phyloP scores from a whole-genome alignment of 1,284 basidiomycete species.

The Earliella scabrosa region DNA sequence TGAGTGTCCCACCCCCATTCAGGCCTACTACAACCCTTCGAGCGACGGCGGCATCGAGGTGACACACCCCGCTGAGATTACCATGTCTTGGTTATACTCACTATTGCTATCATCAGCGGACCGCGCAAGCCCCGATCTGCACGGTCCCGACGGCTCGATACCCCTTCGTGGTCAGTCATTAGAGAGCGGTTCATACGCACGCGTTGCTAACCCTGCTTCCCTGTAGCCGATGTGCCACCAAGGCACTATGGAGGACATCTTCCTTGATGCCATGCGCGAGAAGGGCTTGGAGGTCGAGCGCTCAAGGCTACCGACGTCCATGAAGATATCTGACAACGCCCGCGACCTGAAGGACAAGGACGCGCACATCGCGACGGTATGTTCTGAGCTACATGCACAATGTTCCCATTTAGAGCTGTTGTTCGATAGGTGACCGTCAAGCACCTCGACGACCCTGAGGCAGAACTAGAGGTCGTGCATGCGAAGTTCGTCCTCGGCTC shows the following conservation, averaged over 20 bases:
- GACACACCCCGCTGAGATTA: neutral
- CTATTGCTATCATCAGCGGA: too few relatives aligned
- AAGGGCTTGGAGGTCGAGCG: neutral
- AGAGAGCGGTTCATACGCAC: too few relatives aligned
- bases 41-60: constrained; percentile 63
- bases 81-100: too few relatives aligned
- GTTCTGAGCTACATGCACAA: constrained; percentile 13
- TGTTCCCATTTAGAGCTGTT: neutral
- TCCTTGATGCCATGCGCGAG: constrained; percentile 60
- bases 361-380: constrained; percentile 61
- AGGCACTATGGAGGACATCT: constrained; percentile 71
- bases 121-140: too few relatives aligned
- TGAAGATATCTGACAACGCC: neutral
- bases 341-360: constrained; percentile 42
- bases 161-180: too few relatives aligned
- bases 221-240: too few relatives aligned
- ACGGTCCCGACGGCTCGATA: too few relatives aligned
- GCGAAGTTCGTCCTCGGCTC: constrained; percentile 61
- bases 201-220: too few relatives aligned
- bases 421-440: constrained; percentile 40
- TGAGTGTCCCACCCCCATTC: too few relatives aligned
- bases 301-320: neutral
- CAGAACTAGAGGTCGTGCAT: constrained; percentile 46
- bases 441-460: constrained; percentile 32
- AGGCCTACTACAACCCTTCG: constrained; percentile 76